Conservation (phyloP, 257 asterid genomes). For the Solanum chaucha region DNA sequence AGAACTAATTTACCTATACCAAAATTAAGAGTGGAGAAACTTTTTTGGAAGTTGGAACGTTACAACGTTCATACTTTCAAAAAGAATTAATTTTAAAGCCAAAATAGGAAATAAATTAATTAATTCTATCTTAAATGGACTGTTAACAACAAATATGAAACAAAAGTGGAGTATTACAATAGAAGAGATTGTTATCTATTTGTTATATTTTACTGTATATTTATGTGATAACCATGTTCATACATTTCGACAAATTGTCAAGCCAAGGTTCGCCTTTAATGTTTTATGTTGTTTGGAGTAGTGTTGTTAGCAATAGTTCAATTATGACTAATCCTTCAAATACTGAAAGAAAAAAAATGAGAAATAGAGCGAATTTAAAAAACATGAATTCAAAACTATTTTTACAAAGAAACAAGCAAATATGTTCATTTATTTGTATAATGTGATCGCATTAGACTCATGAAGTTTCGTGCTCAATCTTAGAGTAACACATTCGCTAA, state of each 20-base stretch:
- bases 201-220: no score
- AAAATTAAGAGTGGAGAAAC: background rate
- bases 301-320: no score
- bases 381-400: background rate
- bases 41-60: no score
- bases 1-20: no score
- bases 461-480: background rate
- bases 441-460: background rate
- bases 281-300: no score
- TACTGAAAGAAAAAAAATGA: background rate
- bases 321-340: background rate
- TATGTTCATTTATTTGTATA: background rate
- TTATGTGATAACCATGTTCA: background rate
- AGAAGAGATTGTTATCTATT: background rate
- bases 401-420: background rate
- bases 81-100: no score
- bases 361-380: background rate
- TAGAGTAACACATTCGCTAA: background rate
- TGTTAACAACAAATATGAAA: background rate
- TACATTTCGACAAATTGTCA: background rate
- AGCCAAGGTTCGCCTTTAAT: background rate
- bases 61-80: background rate
- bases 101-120: background rate
- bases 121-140: background rate
- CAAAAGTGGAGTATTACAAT: background rate